Conservation (phyloP, 768 basidiomycete genomes). For the Leccinum barrowsii region DNA sequence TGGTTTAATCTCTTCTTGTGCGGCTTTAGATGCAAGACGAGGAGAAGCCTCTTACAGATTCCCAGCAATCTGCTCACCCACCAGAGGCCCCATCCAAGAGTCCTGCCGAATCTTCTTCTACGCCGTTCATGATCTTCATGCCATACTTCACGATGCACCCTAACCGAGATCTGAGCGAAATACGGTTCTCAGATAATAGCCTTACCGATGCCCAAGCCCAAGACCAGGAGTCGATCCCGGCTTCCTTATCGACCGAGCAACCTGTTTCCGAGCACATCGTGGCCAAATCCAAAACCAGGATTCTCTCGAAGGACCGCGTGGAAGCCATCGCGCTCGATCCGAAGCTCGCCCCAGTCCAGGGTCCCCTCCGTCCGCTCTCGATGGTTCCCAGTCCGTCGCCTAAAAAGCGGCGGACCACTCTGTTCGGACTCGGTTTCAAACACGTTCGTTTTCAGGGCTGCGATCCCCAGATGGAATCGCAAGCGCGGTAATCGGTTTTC, state of each 20-base stretch:
- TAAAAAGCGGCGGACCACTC: constrained; percentile 11
- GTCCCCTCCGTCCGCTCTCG: constrained; percentile 30
- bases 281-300: constrained; percentile 16
- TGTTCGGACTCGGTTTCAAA: constrained; percentile 23
- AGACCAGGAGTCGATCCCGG: neutral
- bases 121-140: constrained; percentile 11
- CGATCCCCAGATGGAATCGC: neutral
- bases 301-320: constrained; percentile 23
- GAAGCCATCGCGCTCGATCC: constrained; percentile 29
- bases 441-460: neutral
- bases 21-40: constrained; percentile 12
- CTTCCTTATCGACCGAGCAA: neutral
- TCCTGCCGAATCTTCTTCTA: constrained; percentile 11
- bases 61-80: constrained; percentile 1
- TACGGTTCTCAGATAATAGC: neutral
- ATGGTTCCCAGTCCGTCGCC: constrained; percentile 17
- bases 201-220: neutral
- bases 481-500: constrained; percentile 3
- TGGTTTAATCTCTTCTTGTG: neutral
- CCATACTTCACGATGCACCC: constrained; percentile 14
- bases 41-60: constrained; percentile 15
- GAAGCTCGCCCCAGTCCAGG: constrained; percentile 32
- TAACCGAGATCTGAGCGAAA: neutral
- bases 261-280: constrained; percentile 11
- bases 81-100: constrained; percentile 9